Evolutionary conservation across 306 rosid genomes (phyloP).

Genomic region (Cucurbita argyrosperma): DNA sequence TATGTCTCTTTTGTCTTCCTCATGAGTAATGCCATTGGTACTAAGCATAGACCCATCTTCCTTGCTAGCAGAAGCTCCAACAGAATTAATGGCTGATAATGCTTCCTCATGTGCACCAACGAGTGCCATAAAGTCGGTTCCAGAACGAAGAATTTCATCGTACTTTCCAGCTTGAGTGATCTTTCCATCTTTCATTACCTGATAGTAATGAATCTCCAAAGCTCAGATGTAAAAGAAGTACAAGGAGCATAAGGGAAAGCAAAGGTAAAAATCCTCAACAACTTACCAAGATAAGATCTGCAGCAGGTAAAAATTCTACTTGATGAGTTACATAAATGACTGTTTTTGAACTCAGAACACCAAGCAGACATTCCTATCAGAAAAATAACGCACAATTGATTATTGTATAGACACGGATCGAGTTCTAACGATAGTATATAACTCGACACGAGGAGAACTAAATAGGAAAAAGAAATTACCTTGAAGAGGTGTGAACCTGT

Average conservation of each 20-base stretch:
- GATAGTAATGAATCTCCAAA: not conserved
- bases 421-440: not conserved
- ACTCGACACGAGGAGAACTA: not conserved
- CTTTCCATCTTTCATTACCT: slow-evolving; percentile 82
- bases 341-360: slow-evolving; percentile 53
- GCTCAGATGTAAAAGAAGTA: not conserved
- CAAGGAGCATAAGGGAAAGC: not conserved
- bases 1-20: slow-evolving; percentile 17
- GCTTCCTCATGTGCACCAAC: slow-evolving; percentile 78
- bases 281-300: slow-evolving; percentile 71
- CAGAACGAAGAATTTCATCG: slow-evolving; percentile 41
- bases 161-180: slow-evolving; percentile 69
- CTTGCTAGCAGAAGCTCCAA: slow-evolving; percentile 12
- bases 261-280: not conserved
- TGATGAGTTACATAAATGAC: slow-evolving; percentile 80
- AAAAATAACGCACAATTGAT: not conserved
- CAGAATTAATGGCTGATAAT: slow-evolving; percentile 41
- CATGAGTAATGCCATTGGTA: slow-evolving; percentile 13
- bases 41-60: slow-evolving; percentile 12
- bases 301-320: slow-evolving; percentile 76
- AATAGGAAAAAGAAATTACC: slow-evolving; percentile 13
- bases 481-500: slow-evolving; percentile 84
- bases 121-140: slow-evolving; percentile 67
- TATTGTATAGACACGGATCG: not conserved
- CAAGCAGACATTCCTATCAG: slow-evolving; percentile 68